Conservation (phyloP, 371 early-diverging fungal species). For the Lichtheimia ornata region DNA sequence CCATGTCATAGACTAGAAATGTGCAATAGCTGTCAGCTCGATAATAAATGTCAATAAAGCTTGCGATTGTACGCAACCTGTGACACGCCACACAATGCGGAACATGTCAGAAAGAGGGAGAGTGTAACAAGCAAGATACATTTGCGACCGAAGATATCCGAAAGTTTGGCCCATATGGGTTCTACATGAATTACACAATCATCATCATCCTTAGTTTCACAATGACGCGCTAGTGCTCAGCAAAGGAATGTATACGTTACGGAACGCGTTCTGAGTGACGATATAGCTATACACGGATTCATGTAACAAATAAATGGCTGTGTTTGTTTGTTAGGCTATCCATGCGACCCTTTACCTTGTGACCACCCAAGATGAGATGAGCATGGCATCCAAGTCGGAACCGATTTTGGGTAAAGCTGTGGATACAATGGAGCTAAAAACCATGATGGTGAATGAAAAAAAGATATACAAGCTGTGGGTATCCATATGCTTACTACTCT, state of each 20-base stretch:
- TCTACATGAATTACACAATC: slow-evolving; percentile 11
- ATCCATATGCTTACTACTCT: too few species aligned
- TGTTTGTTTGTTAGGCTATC: too few species aligned
- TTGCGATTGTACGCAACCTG: slow-evolving; percentile 14
- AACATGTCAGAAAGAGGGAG: slow-evolving; percentile 60
- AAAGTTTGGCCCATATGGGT: slow-evolving; percentile 58
- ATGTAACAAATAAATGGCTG: background rate
- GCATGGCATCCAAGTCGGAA: slow-evolving; percentile 4
- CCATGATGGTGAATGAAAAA: too few species aligned
- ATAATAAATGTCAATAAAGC: background rate
- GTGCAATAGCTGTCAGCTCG: too few species aligned
- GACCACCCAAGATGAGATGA: slow-evolving; percentile 9
- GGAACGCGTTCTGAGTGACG: slow-evolving; percentile 46
- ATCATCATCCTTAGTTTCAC: background rate
- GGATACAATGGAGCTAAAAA: slow-evolving; percentile 4
- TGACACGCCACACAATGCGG: slow-evolving; percentile 60
- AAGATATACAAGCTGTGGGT: too few species aligned
- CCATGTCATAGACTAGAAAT: slow-evolving; percentile 52
- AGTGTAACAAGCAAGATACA: slow-evolving; percentile 55
- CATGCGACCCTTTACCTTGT: background rate
- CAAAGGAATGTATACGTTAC: slow-evolving; percentile 18
- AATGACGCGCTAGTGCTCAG: background rate
- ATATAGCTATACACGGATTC: slow-evolving; percentile 42
- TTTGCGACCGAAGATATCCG: slow-evolving; percentile 78
- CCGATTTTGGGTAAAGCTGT: slow-evolving; percentile 8